Evolutionary conservation across 306 rosid species (phyloP).

Genomic region (Alnus glutinosa): DNA sequence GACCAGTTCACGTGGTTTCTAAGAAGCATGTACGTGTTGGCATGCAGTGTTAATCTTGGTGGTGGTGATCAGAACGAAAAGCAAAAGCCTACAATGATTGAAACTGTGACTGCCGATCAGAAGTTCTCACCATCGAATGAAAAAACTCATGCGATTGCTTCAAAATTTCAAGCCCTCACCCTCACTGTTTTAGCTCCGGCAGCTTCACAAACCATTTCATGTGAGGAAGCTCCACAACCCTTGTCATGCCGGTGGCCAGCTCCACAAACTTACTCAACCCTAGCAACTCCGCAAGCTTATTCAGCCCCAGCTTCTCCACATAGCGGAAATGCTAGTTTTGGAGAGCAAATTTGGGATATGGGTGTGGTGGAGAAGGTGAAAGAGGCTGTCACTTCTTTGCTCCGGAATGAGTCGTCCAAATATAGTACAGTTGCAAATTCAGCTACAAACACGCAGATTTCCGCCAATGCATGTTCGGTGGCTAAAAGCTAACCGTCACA

Average conservation of each 20-base stretch:
- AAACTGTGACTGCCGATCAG: slow-evolving; percentile 25
- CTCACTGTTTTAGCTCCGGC: slow-evolving; percentile 20
- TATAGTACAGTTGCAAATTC: slow-evolving; percentile 26
- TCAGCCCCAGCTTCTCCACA: slow-evolving; percentile 28
- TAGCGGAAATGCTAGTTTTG: slow-evolving; percentile 19
- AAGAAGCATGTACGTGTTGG: too few relatives aligned
- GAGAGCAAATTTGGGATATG: slow-evolving; percentile 50
- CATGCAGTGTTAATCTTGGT: too few relatives aligned
- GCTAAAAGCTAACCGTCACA: slow-evolving; percentile 24
- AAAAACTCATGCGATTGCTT: slow-evolving; percentile 42
- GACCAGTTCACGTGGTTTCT: too few relatives aligned
- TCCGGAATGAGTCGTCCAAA: slow-evolving; percentile 45
- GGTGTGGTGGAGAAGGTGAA: slow-evolving; percentile 78
- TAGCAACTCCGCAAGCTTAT: slow-evolving; percentile 10
- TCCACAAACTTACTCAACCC: slow-evolving; percentile 25
- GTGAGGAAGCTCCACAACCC: slow-evolving; percentile 13
- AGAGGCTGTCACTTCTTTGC: slow-evolving; percentile 78
- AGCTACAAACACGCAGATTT: slow-evolving; percentile 28
- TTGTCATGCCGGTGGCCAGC: slow-evolving; percentile 3
- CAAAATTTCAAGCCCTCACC: slow-evolving; percentile 50
- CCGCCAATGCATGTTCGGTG: slow-evolving; percentile 19
- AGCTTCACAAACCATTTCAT: background rate
- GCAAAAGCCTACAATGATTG: background rate
- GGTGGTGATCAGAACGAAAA: too few relatives aligned
- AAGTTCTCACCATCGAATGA: slow-evolving; percentile 44